Evolutionary conservation across 2,329 filamentous ascomycete genomes (phyloP).

Genomic region (Dissoconium aciculare): DNA sequence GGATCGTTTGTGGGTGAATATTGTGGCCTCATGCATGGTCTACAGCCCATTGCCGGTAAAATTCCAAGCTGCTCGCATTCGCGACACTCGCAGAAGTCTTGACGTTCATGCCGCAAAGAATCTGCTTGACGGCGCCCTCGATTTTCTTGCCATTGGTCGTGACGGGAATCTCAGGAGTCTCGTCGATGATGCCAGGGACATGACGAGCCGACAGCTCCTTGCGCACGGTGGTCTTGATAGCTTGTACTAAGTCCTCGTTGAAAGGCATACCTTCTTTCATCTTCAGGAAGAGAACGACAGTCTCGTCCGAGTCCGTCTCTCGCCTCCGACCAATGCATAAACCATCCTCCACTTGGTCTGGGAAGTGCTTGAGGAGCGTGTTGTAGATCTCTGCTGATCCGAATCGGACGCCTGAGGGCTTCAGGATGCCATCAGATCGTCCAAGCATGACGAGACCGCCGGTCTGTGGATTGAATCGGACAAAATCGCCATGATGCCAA

Average conservation of each 20-base stretch:
- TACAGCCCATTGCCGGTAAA: slow-evolving; percentile 67
- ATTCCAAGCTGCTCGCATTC: slow-evolving; percentile 74
- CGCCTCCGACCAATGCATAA: slow-evolving; percentile 69
- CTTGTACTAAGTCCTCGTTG: slow-evolving; percentile 42
- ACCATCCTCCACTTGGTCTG: slow-evolving; percentile 63
- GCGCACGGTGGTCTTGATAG: slow-evolving; percentile 54
- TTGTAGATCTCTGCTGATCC: slow-evolving; percentile 95
- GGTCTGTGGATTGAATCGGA: slow-evolving; percentile 53
- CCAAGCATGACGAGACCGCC: slow-evolving; percentile 82
- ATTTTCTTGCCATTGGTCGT: slow-evolving; percentile 98
- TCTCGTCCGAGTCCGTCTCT: slow-evolving; percentile 62
- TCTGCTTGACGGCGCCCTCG: slow-evolving; percentile 92
- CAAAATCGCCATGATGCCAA: slow-evolving; percentile 95
- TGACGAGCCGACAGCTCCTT: slow-evolving; percentile 75
- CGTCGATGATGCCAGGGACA: slow-evolving; percentile 69
- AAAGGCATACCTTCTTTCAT: slow-evolving; percentile 48
- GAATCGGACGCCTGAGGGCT: slow-evolving; percentile 81
- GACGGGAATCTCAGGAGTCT: slow-evolving; percentile 74
- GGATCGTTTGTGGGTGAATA: no score
- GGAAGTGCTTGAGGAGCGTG: slow-evolving; percentile 71
- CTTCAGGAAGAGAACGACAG: slow-evolving; percentile 77
- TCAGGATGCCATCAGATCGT: slow-evolving; percentile 80
- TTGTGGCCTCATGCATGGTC: slow-evolving; percentile 30
- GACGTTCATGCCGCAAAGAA: slow-evolving; percentile 71
- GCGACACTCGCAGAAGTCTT: slow-evolving; percentile 89